Conservation (phyloP, 176 grass and related monocot genomes). For the Eleusine indica region DNA sequence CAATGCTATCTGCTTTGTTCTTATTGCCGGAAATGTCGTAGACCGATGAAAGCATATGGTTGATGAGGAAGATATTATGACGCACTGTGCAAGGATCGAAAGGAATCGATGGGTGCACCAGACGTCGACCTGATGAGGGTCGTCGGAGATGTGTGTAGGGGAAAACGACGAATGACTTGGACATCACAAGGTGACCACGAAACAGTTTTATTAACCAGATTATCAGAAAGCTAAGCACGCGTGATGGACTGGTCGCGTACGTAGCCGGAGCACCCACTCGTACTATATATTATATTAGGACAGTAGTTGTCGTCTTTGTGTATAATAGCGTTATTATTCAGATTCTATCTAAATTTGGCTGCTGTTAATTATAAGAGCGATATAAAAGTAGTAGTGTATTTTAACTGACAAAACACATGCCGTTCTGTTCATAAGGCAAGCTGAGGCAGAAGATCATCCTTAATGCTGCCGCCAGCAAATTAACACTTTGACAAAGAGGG, state of each 20-base stretch:
- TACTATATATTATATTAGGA: too few species aligned
- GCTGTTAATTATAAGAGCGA: too few species aligned
- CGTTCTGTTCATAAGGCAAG: neutral
- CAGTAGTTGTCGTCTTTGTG: too few species aligned
- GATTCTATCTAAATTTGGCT: neutral
- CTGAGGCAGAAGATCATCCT: neutral
- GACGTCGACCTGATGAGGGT: neutral
- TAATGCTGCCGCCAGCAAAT: neutral
- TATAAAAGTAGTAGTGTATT: too few species aligned
- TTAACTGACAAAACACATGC: neutral
- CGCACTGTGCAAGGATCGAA: neutral
- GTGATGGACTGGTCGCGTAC: too few species aligned
- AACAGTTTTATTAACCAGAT: neutral
- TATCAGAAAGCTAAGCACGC: too few species aligned
- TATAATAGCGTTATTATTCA: neutral
- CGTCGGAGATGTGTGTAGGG: neutral
- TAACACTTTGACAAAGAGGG: too few species aligned
- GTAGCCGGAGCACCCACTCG: too few species aligned
- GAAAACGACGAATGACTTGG: constrained; percentile 13
- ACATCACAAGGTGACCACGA: neutral
- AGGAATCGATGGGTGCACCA: constrained; percentile 19
- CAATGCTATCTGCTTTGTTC: neutral
- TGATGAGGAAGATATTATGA: neutral
- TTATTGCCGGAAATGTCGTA: constrained; percentile 5
- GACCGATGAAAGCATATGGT: neutral